Conservation (phyloP, 2,329 filamentous ascomycete species). For the Cryphonectria japonica region DNA sequence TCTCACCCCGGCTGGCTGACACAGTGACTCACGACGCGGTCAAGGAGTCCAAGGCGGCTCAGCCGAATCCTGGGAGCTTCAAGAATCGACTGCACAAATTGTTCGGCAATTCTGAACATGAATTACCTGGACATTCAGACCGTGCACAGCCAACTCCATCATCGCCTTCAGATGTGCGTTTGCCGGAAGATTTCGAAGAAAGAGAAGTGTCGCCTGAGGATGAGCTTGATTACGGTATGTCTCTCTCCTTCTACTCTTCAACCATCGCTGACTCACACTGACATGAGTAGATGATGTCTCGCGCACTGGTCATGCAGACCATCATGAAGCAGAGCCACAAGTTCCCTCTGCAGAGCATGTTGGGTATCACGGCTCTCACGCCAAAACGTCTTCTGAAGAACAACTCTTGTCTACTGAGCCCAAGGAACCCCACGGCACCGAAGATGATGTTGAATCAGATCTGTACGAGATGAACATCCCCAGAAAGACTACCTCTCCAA, state of each 20-base stretch:
- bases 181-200: background rate
- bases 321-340: background rate
- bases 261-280: background rate
- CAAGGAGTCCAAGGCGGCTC: conserved; percentile 11
- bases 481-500: background rate
- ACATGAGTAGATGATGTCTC: background rate
- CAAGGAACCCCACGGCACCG: background rate
- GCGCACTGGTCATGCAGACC: background rate
- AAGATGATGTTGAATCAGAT: background rate
- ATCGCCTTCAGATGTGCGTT: background rate
- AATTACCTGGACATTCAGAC: background rate
- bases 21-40: background rate
- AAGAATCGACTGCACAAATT: conserved; percentile 16
- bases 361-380: background rate
- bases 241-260: background rate
- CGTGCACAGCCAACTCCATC: background rate
- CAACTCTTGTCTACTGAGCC: background rate
- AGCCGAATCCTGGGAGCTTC: background rate
- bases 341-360: background rate
- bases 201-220: background rate
- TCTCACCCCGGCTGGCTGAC: background rate
- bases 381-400: background rate
- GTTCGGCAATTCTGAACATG: conserved; percentile 10
- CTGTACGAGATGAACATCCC: conserved; percentile 9
- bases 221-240: background rate